These are phyloP conservation scores for Sanghuangporus baumii DNA, from an alignment of 1,284 basidiomycete genomes.

Conservation along the genomic window DNA sequence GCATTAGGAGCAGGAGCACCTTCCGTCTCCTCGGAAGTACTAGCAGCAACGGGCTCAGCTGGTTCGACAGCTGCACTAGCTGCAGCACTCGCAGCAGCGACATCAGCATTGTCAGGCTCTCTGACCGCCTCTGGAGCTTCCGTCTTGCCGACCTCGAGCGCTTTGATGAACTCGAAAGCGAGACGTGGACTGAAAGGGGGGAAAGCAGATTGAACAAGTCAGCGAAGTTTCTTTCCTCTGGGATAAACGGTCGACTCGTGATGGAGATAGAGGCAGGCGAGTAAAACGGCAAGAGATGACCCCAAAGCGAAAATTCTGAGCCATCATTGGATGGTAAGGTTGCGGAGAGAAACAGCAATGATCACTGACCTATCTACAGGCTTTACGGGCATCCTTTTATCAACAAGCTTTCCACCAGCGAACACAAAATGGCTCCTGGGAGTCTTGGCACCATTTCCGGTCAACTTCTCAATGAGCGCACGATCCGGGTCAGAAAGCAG, in stretches of 20 bases:
- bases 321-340: neutral
- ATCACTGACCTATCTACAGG: slow-evolving; percentile 66
- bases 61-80: neutral
- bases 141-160: slow-evolving; percentile 11
- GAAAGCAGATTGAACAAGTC: neutral
- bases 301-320: neutral
- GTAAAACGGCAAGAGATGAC: neutral
- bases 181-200: slow-evolving; percentile 28
- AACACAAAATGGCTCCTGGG: slow-evolving; percentile 90
- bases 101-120: slow-evolving; percentile 2
- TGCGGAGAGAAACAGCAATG: neutral
- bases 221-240: neutral
- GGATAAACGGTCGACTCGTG: neutral
- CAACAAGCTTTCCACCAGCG: slow-evolving; percentile 78
- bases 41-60: neutral
- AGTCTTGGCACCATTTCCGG: slow-evolving; percentile 75
- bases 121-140: neutral
- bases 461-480: slow-evolving; percentile 72
- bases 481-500: slow-evolving; percentile 86
- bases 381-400: slow-evolving; percentile 79
- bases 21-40: neutral
- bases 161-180: slow-evolving; percentile 39
- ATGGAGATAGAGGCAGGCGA: neutral
- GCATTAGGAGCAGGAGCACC: neutral
- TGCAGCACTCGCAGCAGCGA: slow-evolving; percentile 8